Base-by-base conservation (phyloP, 2,329 filamentous ascomycete species). In the Cylindrodendrum hubeiense region DNA sequence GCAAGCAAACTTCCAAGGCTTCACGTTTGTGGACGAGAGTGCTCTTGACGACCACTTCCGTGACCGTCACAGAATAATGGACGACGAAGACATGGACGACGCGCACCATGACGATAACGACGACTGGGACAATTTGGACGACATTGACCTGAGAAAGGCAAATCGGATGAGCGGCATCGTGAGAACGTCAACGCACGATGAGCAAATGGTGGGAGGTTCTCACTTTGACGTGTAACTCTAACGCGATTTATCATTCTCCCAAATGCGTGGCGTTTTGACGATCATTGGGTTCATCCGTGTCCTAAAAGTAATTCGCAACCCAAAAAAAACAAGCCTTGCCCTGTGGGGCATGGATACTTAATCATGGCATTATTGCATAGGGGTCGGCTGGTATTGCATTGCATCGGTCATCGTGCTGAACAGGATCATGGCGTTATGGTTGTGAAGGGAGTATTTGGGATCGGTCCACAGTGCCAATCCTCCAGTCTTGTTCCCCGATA, bases 11-110 rank as follows among this genome's bases (percentile, higher is more conserved):
- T 99, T 99, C 84, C 93, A 96, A 76, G 96, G 96, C 34, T 99
- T 99, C 80, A 99, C 96, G 0, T 99, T 97, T 79, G 96, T 98
- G n/a, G 96, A 98, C 74, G 95, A 98, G 82, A 98, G 93, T 76
- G 93, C 93, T 2, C 90, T 99, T 60, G 95, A 98, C 56, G 93
- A 95, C 68, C 91, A 96, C 70, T 94, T 93, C 89, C 81, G 82
- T 61, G 85, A 85, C 65, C 81, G 84, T 54, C 74, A 77, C 59
- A 75, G 82, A 64, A 80, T 79, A 65, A 80, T 79, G 58, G 82
- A 86, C 55, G 84, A 88, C 51, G 88, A 91, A 67, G 85, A 89
- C 24, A 90, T 90, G 88, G 84, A 87, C 61, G 87, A 90, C 67
- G 84, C 81, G 39, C 79, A 80, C 59, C 74, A 78, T 72, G 77